A percentile compares a stretch with the other conserved stretches of the same genome.
These are phyloP conservation scores for Phanerodontia chrysosporium DNA, from an alignment of 768 basidiomycete genomes.

Conservation along the genomic window DNA sequence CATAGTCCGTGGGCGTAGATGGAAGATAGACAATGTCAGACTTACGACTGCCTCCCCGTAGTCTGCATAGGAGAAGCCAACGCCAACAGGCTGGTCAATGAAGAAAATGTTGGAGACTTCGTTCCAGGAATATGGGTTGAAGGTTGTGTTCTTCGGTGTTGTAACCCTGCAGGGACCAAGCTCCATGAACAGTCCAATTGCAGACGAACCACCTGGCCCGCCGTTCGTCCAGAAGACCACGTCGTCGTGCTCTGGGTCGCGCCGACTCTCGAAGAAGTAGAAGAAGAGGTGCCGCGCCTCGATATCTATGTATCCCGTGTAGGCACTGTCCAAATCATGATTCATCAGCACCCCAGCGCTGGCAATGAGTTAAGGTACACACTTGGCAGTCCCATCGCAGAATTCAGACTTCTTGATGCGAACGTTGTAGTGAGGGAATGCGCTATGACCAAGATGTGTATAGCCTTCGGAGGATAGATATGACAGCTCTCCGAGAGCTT, in stretches of 20 bases:
- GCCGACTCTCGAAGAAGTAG: constrained; percentile 46
- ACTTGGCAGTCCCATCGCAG: constrained; percentile 37
- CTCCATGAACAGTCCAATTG: constrained; percentile 40
- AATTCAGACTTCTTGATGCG: constrained; percentile 34
- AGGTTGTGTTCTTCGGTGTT: constrained; percentile 42
- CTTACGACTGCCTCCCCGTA: constrained; percentile 51
- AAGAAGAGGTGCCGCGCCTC: constrained; percentile 46
- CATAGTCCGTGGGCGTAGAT: neutral
- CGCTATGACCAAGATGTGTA: constrained; percentile 37
- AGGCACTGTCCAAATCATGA: constrained; percentile 36
- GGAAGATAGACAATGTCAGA: neutral
- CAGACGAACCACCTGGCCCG: constrained; percentile 24
- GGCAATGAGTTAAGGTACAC: neutral
- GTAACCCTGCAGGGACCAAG: constrained; percentile 65
- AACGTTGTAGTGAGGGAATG: constrained; percentile 39
- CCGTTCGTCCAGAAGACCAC: constrained; percentile 35
- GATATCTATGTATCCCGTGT: constrained; percentile 72
- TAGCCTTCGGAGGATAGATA: constrained; percentile 27
- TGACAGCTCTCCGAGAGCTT: constrained; percentile 26
- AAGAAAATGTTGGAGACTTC: constrained; percentile 51
- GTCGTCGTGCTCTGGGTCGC: constrained; percentile 27
- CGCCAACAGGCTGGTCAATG: constrained; percentile 34
- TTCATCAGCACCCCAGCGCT: neutral
- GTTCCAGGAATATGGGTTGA: constrained; percentile 61
- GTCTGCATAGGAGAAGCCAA: constrained; percentile 39